Conservation (phyloP, 352 stramenopile genomes). For the Phytophthora rubi region DNA sequence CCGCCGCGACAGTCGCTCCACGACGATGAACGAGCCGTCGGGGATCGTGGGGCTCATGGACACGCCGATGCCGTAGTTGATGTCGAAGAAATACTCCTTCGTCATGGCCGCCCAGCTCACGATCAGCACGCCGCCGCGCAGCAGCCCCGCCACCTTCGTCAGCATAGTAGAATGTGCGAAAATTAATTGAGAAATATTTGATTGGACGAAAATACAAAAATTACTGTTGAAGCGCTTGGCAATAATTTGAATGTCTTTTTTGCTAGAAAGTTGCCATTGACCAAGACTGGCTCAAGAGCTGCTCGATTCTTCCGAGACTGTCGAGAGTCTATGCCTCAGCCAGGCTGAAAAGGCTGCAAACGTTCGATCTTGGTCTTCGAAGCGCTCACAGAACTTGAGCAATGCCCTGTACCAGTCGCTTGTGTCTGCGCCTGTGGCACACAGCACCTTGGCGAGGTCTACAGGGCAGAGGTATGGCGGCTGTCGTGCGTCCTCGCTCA, state of each 20-base stretch:
- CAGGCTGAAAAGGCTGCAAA: conserved; percentile 28
- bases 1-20: conserved; percentile 76
- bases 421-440: conserved; percentile 16
- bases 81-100: conserved; percentile 75
- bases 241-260: neutral
- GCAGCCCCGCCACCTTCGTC: conserved; percentile 8
- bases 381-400: conserved; percentile 22
- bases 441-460: conserved; percentile 26
- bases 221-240: conserved; percentile 3
- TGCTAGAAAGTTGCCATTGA: neutral
- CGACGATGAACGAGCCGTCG: conserved; percentile 82
- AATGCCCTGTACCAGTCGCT: conserved; percentile 23
- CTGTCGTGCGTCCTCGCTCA: conserved; percentile 30
- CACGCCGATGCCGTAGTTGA: conserved; percentile 85
- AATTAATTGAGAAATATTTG: neutral
- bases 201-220: conserved; percentile 8
- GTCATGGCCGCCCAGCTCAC: conserved; percentile 63
- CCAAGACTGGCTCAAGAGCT: neutral
- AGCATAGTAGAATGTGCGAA: neutral
- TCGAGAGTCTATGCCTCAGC: conserved; percentile 12
- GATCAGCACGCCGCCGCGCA: conserved; percentile 63
- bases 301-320: neutral
- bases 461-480: conserved; percentile 32
- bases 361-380: conserved; percentile 16
- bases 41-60: conserved; percentile 88